A percentile compares a stretch with the other conserved stretches of the same genome.
Conservation (phyloP, 257 asterid genomes). For the Solanum chiquidenum region DNA sequence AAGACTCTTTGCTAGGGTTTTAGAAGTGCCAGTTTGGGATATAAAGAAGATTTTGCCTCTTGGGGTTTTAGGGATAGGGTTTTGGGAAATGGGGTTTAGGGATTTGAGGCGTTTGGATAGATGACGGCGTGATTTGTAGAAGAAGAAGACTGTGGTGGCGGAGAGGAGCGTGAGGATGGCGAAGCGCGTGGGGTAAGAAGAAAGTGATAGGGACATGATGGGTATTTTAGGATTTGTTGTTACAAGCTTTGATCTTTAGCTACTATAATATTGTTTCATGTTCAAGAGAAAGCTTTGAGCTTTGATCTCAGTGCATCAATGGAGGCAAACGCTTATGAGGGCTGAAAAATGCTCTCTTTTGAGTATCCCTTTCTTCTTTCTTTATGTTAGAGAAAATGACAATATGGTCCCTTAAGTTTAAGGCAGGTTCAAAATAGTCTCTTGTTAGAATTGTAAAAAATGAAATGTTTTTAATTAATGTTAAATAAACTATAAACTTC, state of each 20-base stretch:
- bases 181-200: conserved; percentile 41
- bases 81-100: conserved; percentile 1
- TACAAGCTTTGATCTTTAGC: not conserved
- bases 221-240: not conserved
- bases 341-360: not conserved
- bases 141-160: conserved; percentile 61
- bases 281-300: not conserved
- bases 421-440: not conserved
- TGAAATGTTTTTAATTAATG: too few species aligned
- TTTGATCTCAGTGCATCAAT: not conserved
- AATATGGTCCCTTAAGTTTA: not conserved
- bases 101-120: conserved; percentile 32
- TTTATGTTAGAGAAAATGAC: not conserved
- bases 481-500: too few species aligned
- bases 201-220: conserved; percentile 41
- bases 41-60: conserved; percentile 73
- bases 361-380: not conserved
- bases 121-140: conserved; percentile 79
- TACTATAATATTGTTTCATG: not conserved
- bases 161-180: conserved; percentile 65
- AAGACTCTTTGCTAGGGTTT: conserved; percentile 79
- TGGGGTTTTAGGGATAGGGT: conserved; percentile 2
- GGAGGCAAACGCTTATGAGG: not conserved
- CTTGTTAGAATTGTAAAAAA: too few species aligned
- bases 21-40: conserved; percentile 74